A percentile compares a stretch with the other conserved stretches of the same genome.
These are phyloP conservation scores for Thermomucor indicae-seudaticae DNA, from an alignment of 371 early-diverging fungal genomes.

Conservation along the genomic window DNA sequence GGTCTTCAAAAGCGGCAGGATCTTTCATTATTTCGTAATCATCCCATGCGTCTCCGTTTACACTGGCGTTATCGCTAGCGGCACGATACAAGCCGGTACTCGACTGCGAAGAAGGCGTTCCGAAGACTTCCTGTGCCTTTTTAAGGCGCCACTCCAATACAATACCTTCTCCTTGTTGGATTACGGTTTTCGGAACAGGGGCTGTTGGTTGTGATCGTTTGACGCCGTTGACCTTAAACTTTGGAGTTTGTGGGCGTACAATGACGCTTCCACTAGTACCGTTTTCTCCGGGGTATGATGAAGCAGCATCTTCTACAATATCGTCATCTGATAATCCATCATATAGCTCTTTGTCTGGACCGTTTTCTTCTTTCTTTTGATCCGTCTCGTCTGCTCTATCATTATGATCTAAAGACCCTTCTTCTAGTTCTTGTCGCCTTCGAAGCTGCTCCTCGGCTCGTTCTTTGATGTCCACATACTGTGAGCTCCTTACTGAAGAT, in stretches of 20 bases:
- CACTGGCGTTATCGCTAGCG: constrained; percentile 1
- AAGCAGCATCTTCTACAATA: constrained; percentile 14
- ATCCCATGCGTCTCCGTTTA: constrained; percentile 23
- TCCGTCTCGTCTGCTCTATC: not conserved
- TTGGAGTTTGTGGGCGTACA: not conserved
- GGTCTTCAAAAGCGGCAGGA: constrained; percentile 10
- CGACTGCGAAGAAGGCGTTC: constrained; percentile 1
- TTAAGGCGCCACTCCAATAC: constrained; percentile 22
- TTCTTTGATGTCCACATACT: constrained; percentile 6
- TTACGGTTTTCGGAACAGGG: not conserved
- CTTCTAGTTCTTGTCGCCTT: constrained; percentile 1
- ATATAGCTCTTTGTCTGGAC: not conserved
- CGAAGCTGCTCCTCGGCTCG: constrained; percentile 5
- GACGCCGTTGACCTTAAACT: not conserved
- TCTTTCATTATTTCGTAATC: constrained; percentile 21
- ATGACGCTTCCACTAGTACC: constrained; percentile 4
- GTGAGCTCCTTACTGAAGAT: not conserved
- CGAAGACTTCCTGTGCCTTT: constrained; percentile 31
- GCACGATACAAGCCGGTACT: not conserved
- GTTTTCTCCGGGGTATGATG: not conserved
- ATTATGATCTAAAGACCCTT: not conserved
- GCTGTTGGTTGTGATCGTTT: constrained; percentile 1
- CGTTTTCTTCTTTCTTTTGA: not conserved
- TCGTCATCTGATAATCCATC: constrained; percentile 11
- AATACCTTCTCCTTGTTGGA: constrained; percentile 34